Percentiles rank a stretch among this genome's conserved stretches.
phyloP scores from a whole-genome alignment of 805 yeast genomes.

The Candida insectorum region DNA sequence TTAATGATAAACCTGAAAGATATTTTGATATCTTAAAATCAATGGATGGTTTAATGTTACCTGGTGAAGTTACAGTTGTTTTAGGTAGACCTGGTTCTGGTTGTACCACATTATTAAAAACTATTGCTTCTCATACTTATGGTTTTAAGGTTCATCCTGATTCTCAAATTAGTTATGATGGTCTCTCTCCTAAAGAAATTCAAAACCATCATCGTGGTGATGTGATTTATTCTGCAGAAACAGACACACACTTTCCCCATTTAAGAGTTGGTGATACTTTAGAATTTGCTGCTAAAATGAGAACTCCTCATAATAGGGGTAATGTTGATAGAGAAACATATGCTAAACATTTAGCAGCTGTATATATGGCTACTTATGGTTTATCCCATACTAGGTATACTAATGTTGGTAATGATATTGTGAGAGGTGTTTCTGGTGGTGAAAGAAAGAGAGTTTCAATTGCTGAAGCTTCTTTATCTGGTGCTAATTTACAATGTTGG shows the following conservation, averaged over 20 bases:
- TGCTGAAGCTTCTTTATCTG: constrained; percentile 68
- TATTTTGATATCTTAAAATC: constrained; percentile 20
- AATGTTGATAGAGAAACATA: constrained; percentile 28
- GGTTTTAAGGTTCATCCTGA: constrained; percentile 32
- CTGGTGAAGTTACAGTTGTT: constrained; percentile 38
- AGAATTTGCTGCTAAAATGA: constrained; percentile 51
- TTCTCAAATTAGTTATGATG: constrained; percentile 31
- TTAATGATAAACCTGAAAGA: constrained; percentile 16
- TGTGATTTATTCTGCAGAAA: constrained; percentile 46
- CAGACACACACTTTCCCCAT: constrained; percentile 55
- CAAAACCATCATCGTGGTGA: constrained; percentile 30
- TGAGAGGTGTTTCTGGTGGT: constrained; percentile 80
- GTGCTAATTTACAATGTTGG: constrained; percentile 54
- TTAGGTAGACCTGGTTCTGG: constrained; percentile 42
- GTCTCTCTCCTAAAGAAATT: constrained; percentile 26
- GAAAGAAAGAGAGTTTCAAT: constrained; percentile 82
- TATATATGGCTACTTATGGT: constrained; percentile 44
- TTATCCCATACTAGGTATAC: constrained; percentile 54
- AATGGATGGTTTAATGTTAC: constrained; percentile 21
- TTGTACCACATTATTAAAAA: constrained; percentile 36
- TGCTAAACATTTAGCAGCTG: constrained; percentile 39
- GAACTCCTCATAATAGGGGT: constrained; percentile 38
- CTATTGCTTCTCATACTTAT: constrained; percentile 33
- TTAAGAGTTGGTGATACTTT: constrained; percentile 54
- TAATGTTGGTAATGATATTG: constrained; percentile 59